Percentiles rank a stretch among this genome's conserved stretches.
Conservation (phyloP, 352 stramenopile genomes). For the Globisporangium alternatum region DNA sequence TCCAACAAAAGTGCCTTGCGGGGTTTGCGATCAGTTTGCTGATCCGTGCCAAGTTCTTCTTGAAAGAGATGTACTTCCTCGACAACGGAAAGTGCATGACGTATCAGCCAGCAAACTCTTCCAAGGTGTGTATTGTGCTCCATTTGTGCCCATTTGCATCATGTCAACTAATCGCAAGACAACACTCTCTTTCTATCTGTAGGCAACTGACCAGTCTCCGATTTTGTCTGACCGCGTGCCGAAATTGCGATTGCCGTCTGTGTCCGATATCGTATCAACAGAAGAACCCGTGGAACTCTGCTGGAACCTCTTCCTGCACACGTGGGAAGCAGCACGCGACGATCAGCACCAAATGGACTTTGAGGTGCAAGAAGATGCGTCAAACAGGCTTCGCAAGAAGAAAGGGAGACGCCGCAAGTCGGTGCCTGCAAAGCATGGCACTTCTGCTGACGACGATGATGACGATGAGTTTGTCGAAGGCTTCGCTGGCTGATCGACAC, state of each 20-base stretch:
- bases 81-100: slow-evolving; percentile 81
- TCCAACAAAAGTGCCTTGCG: slow-evolving; percentile 23
- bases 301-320: slow-evolving; percentile 65
- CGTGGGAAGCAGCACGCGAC: slow-evolving; percentile 46
- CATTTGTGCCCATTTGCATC: neutral
- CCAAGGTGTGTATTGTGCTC: slow-evolving; percentile 36
- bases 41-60: slow-evolving; percentile 67
- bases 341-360: slow-evolving; percentile 76
- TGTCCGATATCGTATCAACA: slow-evolving; percentile 25
- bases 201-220: slow-evolving; percentile 31
- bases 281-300: slow-evolving; percentile 33
- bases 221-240: slow-evolving; percentile 19
- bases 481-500: slow-evolving; percentile 9
- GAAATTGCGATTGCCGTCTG: slow-evolving; percentile 21
- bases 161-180: neutral
- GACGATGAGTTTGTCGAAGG: slow-evolving; percentile 19
- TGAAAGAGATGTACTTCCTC: slow-evolving; percentile 67
- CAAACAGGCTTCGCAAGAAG: slow-evolving; percentile 18
- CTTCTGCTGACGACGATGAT: slow-evolving; percentile 21
- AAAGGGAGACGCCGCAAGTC: slow-evolving; percentile 35
- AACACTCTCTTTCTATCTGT: neutral
- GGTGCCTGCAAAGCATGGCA: slow-evolving; percentile 16
- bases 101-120: slow-evolving; percentile 56
- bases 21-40: slow-evolving; percentile 68
- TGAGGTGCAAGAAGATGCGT: slow-evolving; percentile 31